These are phyloP conservation scores for Solanum neorickii DNA, from an alignment of 257 asterid species.

Conservation along the genomic window DNA sequence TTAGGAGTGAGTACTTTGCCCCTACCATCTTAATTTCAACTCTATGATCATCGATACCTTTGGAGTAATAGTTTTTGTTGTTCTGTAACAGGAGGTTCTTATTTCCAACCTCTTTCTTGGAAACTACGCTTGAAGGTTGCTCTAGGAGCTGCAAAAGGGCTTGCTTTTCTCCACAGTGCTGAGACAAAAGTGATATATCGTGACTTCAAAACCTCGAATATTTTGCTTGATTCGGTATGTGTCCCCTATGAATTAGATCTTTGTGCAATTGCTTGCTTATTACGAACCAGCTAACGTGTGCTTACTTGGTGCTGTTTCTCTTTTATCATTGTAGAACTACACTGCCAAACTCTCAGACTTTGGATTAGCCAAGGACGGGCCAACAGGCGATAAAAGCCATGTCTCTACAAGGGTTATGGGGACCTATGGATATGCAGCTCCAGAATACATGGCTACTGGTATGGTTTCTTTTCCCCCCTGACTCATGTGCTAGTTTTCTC, in stretches of 20 bases:
- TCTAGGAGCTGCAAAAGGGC: conserved; percentile 85
- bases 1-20: conserved; percentile 14
- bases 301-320: not conserved
- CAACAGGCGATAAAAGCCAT: conserved; percentile 63
- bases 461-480: not conserved
- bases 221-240: conserved; percentile 73
- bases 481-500: not conserved
- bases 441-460: conserved; percentile 84
- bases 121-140: conserved; percentile 77
- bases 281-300: not conserved
- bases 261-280: not conserved
- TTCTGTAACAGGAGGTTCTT: conserved; percentile 66
- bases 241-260: not conserved
- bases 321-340: conserved; percentile 46
- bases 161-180: conserved; percentile 76
- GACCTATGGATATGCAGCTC: conserved; percentile 88
- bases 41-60: not conserved
- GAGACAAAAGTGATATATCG: conserved; percentile 79
- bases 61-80: not conserved
- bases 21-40: not conserved
- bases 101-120: conserved; percentile 92
- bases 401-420: conserved; percentile 78
- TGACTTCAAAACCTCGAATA: conserved; percentile 78
- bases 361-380: conserved; percentile 90
- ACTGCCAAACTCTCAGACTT: conserved; percentile 90